Evolutionary conservation across 1,139 yeast species (phyloP).

Genomic region (Nadsonia commutata): DNA sequence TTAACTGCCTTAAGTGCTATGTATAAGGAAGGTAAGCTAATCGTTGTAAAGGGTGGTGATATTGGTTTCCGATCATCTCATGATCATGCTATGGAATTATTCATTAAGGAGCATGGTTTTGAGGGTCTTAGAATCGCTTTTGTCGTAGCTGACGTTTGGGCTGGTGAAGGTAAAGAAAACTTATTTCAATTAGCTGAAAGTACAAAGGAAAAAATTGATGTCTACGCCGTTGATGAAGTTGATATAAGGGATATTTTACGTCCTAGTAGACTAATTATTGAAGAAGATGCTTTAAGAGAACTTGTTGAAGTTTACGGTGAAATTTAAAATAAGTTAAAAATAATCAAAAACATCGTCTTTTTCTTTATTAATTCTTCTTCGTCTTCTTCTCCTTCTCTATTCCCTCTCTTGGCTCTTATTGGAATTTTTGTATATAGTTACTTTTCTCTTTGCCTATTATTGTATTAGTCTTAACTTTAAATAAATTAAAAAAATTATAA

Average conservation of each 20-base stretch:
- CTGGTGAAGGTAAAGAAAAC: not conserved
- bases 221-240: constrained; percentile 61
- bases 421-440: no score
- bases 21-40: constrained; percentile 59
- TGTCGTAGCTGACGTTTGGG: not conserved
- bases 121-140: not conserved
- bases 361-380: no score
- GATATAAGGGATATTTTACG: constrained; percentile 75
- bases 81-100: constrained; percentile 40
- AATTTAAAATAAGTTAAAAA: constrained; percentile 14
- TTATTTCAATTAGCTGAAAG: not conserved
- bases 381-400: no score
- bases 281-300: constrained; percentile 55
- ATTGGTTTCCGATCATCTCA: constrained; percentile 34
- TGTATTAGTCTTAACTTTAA: no score
- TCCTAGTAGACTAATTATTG: constrained; percentile 67
- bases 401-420: no score
- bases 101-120: constrained; percentile 38
- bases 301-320: constrained; percentile 73
- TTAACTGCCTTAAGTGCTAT: constrained; percentile 71
- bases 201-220: constrained; percentile 33
- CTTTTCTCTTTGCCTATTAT: no score
- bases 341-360: not conserved
- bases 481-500: no score
- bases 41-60: constrained; percentile 47